A percentile compares a stretch with the other conserved stretches of the same genome.
phyloP scores from a whole-genome alignment of 2,329 filamentous ascomycete species.

The Penicillium oxalicum region DNA sequence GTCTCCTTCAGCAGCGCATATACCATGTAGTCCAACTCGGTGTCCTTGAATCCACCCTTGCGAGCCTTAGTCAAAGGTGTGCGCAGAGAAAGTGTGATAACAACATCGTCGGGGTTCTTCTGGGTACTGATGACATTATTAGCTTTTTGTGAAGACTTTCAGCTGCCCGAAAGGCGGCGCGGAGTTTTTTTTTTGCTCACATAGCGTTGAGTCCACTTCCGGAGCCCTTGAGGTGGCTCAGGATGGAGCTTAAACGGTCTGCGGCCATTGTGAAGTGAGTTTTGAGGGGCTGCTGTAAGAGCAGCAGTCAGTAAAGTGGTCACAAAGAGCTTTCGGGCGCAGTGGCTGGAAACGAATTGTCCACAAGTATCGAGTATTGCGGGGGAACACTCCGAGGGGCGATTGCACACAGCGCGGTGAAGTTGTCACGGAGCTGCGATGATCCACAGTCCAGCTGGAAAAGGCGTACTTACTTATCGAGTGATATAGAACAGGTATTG shows the following conservation, averaged over 20 bases:
- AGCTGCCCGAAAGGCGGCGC: no score
- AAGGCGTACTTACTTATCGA: conserved; percentile 9
- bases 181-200: conserved; percentile 49
- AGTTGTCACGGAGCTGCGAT: neutral
- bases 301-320: neutral
- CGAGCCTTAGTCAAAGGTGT: conserved; percentile 81
- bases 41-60: conserved; percentile 96
- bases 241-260: conserved; percentile 79
- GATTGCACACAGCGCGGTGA: no score
- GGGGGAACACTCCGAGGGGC: conserved; percentile 13
- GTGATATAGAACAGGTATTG: neutral
- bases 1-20: conserved; percentile 77
- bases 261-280: conserved; percentile 57
- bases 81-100: conserved; percentile 87
- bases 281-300: conserved; percentile 1
- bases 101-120: conserved; percentile 92
- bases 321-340: neutral
- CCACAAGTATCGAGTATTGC: conserved; percentile 10
- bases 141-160: conserved; percentile 2
- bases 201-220: conserved; percentile 67
- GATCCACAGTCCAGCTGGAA: neutral
- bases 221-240: conserved; percentile 72
- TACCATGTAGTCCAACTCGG: conserved; percentile 76
- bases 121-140: conserved; percentile 58
- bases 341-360: no score